phyloP scores from a whole-genome alignment of 768 basidiomycete genomes.

The Mycena latifolia region DNA sequence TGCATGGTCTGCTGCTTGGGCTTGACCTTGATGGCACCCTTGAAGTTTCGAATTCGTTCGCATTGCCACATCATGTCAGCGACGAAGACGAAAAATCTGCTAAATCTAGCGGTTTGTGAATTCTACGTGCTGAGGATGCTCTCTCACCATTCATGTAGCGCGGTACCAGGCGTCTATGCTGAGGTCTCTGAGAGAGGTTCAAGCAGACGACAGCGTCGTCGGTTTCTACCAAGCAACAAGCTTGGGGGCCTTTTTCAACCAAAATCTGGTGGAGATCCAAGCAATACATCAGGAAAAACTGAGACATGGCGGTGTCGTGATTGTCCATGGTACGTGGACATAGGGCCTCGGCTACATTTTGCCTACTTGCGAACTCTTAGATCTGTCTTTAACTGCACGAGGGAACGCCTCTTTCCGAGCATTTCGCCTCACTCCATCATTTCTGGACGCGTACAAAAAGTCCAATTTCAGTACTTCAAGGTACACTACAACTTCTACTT shows the following conservation, averaged over 20 bases:
- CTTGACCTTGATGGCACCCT: slow-evolving; percentile 92
- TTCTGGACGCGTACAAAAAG: slow-evolving; percentile 85
- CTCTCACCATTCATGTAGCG: slow-evolving; percentile 51
- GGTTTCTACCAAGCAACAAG: slow-evolving; percentile 95
- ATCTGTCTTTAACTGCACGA: slow-evolving; percentile 80
- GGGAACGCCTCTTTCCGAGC: slow-evolving; percentile 93
- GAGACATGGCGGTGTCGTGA: slow-evolving; percentile 86
- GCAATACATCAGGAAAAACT: slow-evolving; percentile 88
- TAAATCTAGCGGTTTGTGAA: slow-evolving; percentile 75
- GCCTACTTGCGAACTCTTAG: slow-evolving; percentile 53
- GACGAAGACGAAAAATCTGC: slow-evolving; percentile 89
- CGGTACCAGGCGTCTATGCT: slow-evolving; percentile 90
- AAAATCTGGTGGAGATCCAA: slow-evolving; percentile 84
- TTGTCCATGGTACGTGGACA: slow-evolving; percentile 80
- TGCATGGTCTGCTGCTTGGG: slow-evolving; percentile 89
- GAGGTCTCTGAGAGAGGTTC: slow-evolving; percentile 90
- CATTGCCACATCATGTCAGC: slow-evolving; percentile 76
- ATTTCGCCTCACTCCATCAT: slow-evolving; percentile 84
- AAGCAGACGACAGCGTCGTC: slow-evolving; percentile 90
- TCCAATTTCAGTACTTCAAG: slow-evolving; percentile 88
- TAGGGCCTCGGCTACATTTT: slow-evolving; percentile 9
- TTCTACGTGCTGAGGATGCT: slow-evolving; percentile 19
- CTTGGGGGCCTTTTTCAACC: slow-evolving; percentile 88
- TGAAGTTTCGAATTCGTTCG: slow-evolving; percentile 93
- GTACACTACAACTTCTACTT: slow-evolving; percentile 61